Conservation (phyloP, 441 rosid genomes). For the Adansonia madagascariensis region DNA sequence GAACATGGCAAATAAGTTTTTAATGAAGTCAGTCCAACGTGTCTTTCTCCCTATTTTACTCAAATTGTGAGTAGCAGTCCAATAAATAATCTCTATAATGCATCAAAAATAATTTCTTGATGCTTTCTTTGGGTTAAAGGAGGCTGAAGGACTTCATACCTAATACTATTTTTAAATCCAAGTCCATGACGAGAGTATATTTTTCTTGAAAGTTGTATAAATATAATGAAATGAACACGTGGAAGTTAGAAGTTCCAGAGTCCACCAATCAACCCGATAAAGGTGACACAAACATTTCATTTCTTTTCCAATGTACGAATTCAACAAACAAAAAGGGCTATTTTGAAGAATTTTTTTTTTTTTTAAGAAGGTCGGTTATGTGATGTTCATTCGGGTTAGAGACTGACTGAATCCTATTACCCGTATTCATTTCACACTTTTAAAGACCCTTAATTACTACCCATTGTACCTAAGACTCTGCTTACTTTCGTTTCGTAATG, state of each 20-base stretch:
- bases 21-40: conserved; percentile 2
- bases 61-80: background rate
- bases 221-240: conserved; percentile 14
- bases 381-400: too few relatives aligned
- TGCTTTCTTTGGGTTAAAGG: conserved; percentile 12
- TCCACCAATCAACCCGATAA: background rate
- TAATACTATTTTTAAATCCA: background rate
- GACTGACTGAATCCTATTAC: too few relatives aligned
- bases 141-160: background rate
- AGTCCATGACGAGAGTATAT: background rate
- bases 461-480: too few relatives aligned
- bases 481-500: too few relatives aligned
- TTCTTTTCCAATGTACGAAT: too few relatives aligned
- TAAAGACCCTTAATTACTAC: too few relatives aligned
- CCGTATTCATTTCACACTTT: too few relatives aligned
- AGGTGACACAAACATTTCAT: background rate
- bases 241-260: background rate
- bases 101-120: background rate
- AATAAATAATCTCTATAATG: conserved; percentile 6
- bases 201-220: too few relatives aligned
- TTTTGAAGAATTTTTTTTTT: too few relatives aligned
- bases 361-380: too few relatives aligned
- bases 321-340: too few relatives aligned
- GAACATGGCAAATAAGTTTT: background rate
- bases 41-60: background rate